Evolutionary conservation across 495 filamentous ascomycete species (phyloP).

Genomic region (Diplogelasinospora grovesii): DNA sequence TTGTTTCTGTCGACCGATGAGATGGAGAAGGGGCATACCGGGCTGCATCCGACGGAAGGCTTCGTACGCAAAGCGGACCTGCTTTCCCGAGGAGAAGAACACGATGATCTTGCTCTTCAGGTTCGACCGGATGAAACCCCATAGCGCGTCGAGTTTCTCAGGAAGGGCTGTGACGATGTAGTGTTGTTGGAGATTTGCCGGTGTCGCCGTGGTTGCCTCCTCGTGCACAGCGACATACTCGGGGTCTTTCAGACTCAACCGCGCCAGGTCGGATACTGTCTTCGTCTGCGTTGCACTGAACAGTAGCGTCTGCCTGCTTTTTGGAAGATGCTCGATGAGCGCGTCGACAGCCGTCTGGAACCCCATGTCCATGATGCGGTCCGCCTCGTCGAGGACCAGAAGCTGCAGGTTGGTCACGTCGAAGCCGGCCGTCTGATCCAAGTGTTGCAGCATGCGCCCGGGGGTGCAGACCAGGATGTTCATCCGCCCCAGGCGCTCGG

Average conservation of each 20-base stretch:
- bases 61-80: constrained; percentile 93
- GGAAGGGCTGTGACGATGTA: constrained; percentile 78
- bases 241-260: constrained; percentile 79
- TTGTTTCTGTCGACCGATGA: constrained; percentile 94
- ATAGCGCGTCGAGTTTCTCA: constrained; percentile 86
- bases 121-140: constrained; percentile 82
- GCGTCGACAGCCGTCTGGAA: constrained; percentile 90
- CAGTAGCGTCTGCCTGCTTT: constrained; percentile 79
- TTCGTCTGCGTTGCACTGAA: constrained; percentile 97
- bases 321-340: constrained; percentile 86
- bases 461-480: constrained; percentile 97
- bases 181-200: constrained; percentile 77
- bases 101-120: constrained; percentile 89
- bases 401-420: constrained; percentile 87
- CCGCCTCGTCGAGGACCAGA: constrained; percentile 91
- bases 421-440: constrained; percentile 89
- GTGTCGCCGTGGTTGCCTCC: constrained; percentile 71
- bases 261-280: constrained; percentile 83
- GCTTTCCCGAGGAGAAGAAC: constrained; percentile 90
- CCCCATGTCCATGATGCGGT: constrained; percentile 96
- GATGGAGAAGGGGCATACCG: constrained; percentile 88
- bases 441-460: constrained; percentile 88
- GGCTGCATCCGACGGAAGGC: constrained; percentile 89
- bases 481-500: constrained; percentile 81
- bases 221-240: constrained; percentile 96